A percentile compares a stretch with the other conserved stretches of the same genome.
Conservation (phyloP, 2,329 filamentous ascomycete species). For the Aphanoascus verrucosus region DNA sequence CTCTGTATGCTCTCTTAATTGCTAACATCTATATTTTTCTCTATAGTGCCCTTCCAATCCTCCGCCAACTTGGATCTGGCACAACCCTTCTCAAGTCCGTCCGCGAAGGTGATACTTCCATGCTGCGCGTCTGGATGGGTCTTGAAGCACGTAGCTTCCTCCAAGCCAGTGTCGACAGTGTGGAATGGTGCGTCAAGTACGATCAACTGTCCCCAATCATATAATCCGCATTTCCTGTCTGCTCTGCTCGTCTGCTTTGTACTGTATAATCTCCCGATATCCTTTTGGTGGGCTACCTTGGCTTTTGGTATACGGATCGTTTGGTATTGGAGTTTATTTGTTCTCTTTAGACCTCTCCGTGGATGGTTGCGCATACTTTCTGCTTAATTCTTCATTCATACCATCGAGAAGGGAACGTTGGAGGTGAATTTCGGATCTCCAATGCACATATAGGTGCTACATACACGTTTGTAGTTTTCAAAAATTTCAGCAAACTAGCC, state of each 20-base stretch:
- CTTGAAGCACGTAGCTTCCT: constrained; percentile 80
- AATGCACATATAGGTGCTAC: too few relatives aligned
- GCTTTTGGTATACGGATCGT: too few relatives aligned
- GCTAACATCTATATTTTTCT: constrained; percentile 19
- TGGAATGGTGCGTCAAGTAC: constrained; percentile 82
- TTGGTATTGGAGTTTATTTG: too few relatives aligned
- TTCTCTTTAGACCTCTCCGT: too few relatives aligned
- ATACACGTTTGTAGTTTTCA: too few relatives aligned
- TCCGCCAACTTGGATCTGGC: constrained; percentile 68
- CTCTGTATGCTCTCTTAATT: constrained; percentile 2
- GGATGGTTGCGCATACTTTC: too few relatives aligned
- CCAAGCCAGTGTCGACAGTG: constrained; percentile 80
- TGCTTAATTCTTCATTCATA: too few relatives aligned
- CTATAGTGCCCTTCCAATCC: constrained; percentile 70
- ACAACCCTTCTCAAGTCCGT: constrained; percentile 48
- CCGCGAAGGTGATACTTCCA: constrained; percentile 63
- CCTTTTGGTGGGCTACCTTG: background rate
- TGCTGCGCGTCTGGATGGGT: constrained; percentile 85
- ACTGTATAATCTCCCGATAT: background rate
- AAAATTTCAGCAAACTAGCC: too few relatives aligned
- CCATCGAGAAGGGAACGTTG: too few relatives aligned
- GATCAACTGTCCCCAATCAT: constrained; percentile 82
- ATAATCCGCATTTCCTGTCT: constrained; percentile 30
- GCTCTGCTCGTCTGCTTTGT: background rate
- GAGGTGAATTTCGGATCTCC: too few relatives aligned